Evolutionary conservation across 495 filamentous ascomycete genomes (phyloP), one percentile per base, ranked within the genome.

Genomic region (Glarea lozoyensis): DNA sequence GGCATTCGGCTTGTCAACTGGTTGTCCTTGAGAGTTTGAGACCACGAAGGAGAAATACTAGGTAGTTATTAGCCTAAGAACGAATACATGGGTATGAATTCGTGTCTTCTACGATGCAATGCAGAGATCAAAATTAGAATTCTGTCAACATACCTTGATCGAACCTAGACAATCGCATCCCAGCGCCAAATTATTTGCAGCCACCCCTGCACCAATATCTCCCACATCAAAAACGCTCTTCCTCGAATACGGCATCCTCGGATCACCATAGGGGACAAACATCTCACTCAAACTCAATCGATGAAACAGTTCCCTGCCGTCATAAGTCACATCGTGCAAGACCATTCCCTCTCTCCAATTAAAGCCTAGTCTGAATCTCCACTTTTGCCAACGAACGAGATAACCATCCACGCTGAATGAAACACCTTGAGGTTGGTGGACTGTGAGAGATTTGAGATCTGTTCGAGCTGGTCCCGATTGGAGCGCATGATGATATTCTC

Each of bases 201-300:
- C 82, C 20, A 79, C 62, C 12, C 85, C 84, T 2, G 82, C 76
- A 0, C 84, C 84, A 41, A 73, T 83, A 54, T 89, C 82, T 2
- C 84, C 84, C 3, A 88, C 69, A 51, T 89, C 84, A 50, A 89
- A 89, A 0, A 84, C 84, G 10, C 77, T 72, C 59, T 88, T 88
- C 46, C 78, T 77, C 51, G 84, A 82, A 57, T 77, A 86, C 0
- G 84, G 84, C 9, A 69, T 64, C 0, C 84, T 67, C 1, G 84
- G 81, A 52, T 84, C 82, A 0, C 73, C 82, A 50, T 89, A 88
- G 2, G 84, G 84, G 16, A 88, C 81, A 36, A 75, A 76, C 85
- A 90, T 88, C 55, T 90, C 85, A 21, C 73, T 76, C 18, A 88
- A 63, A 11, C 74, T 75, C 6, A 88, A 59, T 3, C 85, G 70